Evolutionary conservation across 2,329 filamentous ascomycete genomes (phyloP).

Genomic region (Aspergillus aculeatus): DNA sequence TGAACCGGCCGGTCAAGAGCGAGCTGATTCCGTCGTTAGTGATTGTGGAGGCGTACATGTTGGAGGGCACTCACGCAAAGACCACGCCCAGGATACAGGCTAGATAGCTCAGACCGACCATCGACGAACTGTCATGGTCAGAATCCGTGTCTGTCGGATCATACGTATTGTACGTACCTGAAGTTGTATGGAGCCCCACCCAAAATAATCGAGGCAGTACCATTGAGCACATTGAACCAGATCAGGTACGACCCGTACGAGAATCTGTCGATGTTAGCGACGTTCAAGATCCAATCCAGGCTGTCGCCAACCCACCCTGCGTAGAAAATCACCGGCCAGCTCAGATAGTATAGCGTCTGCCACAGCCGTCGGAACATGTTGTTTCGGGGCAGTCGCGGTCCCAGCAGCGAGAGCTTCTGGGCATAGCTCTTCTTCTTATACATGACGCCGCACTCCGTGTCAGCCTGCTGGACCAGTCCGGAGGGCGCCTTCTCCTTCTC

Average conservation of each 20-base stretch:
- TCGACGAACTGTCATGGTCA: slow-evolving; percentile 32
- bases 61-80: slow-evolving; percentile 24
- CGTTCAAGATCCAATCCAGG: too few species aligned
- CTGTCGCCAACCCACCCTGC: slow-evolving; percentile 26
- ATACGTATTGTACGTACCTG: slow-evolving; percentile 18
- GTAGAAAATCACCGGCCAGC: slow-evolving; percentile 43
- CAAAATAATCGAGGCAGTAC: slow-evolving; percentile 39
- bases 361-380: slow-evolving; percentile 34
- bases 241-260: slow-evolving; percentile 42
- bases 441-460: slow-evolving; percentile 19
- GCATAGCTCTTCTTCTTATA: slow-evolving; percentile 34
- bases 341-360: slow-evolving; percentile 36
- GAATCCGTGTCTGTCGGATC: neutral
- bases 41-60: neutral
- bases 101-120: slow-evolving; percentile 41
- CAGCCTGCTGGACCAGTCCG: slow-evolving; percentile 1
- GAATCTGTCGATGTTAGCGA: slow-evolving; percentile 26
- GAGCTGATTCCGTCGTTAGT: slow-evolving; percentile 24
- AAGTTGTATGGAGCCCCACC: slow-evolving; percentile 39
- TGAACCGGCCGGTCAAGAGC: slow-evolving; percentile 40
- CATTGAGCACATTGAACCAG: slow-evolving; percentile 44
- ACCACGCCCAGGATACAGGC: slow-evolving; percentile 36
- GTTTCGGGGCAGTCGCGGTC: slow-evolving; percentile 28
- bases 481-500: slow-evolving; percentile 22
- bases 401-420: slow-evolving; percentile 34